Evolutionary conservation across 352 stramenopile species (phyloP).

Genomic region (Pythium apleroticum): DNA sequence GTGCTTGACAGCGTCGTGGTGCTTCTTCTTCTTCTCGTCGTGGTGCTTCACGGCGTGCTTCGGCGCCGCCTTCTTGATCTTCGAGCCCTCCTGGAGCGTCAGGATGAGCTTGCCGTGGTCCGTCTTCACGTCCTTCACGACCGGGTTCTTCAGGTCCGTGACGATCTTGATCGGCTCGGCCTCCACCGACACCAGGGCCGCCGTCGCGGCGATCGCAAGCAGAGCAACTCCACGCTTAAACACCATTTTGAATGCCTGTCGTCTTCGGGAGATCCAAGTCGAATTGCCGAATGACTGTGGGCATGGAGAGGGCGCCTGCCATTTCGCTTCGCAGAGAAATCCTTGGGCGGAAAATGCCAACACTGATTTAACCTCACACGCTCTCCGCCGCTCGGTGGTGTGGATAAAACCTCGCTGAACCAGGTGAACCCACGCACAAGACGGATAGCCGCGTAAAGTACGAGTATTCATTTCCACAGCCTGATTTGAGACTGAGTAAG

Average conservation of each 20-base stretch:
- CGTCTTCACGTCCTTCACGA: slow-evolving; percentile 25
- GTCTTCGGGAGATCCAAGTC: slow-evolving; percentile 22
- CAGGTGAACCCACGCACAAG: slow-evolving; percentile 10
- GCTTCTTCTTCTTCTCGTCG: slow-evolving; percentile 19
- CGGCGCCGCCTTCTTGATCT: slow-evolving; percentile 11
- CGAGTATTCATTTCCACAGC: slow-evolving; percentile 7
- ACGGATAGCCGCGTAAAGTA: not conserved
- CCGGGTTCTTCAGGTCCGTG: slow-evolving; percentile 29
- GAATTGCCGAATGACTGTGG: slow-evolving; percentile 30
- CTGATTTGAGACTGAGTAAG: slow-evolving; percentile 1
- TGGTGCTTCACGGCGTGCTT: slow-evolving; percentile 12
- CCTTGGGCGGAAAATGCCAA: not conserved
- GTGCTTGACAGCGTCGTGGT: slow-evolving; percentile 15
- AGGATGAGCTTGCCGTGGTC: slow-evolving; percentile 20
- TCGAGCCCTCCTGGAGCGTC: slow-evolving; percentile 18
- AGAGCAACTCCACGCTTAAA: slow-evolving; percentile 30
- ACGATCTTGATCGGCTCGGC: slow-evolving; percentile 19
- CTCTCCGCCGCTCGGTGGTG: not conserved
- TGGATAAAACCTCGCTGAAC: not conserved
- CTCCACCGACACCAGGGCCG: slow-evolving; percentile 13
- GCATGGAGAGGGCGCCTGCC: slow-evolving; percentile 11
- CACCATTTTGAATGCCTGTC: slow-evolving; percentile 22
- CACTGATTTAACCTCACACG: slow-evolving; percentile 34
- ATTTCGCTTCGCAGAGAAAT: slow-evolving; percentile 19
- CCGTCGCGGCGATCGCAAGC: slow-evolving; percentile 18